phyloP scores from a whole-genome alignment of 495 filamentous ascomycete species.

The Neurospora sp. region DNA sequence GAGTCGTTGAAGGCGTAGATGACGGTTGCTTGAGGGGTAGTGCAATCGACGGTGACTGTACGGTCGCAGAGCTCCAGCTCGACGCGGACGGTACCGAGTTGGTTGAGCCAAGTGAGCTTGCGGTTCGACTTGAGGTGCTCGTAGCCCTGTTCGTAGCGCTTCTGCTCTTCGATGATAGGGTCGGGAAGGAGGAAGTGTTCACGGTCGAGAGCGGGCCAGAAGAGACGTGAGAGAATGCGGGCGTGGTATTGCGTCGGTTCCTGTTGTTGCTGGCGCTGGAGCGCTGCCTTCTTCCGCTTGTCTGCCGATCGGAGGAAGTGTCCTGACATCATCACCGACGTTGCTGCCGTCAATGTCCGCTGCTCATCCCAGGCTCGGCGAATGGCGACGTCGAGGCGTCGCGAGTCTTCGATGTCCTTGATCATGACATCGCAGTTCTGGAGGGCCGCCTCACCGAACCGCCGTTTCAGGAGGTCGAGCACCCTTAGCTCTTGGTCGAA shows the following conservation, averaged over 20 bases:
- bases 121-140: conserved; percentile 67
- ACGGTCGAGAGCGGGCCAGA: conserved; percentile 80
- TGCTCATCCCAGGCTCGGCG: conserved; percentile 21
- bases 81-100: conserved; percentile 70
- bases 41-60: conserved; percentile 58
- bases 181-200: conserved; percentile 65
- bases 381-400: conserved; percentile 57
- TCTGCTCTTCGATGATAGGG: conserved; percentile 51
- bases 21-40: conserved; percentile 81
- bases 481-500: conserved; percentile 69
- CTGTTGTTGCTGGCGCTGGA: neutral
- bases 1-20: conserved; percentile 71
- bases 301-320: neutral
- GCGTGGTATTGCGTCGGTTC: conserved; percentile 43
- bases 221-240: conserved; percentile 83
- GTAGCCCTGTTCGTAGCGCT: conserved; percentile 67
- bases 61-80: conserved; percentile 79
- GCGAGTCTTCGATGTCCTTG: conserved; percentile 81
- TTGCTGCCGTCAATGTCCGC: neutral
- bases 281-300: neutral
- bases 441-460: conserved; percentile 75
- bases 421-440: conserved; percentile 97
- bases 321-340: conserved; percentile 21
- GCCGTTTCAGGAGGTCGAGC: conserved; percentile 76
- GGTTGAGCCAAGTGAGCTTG: conserved; percentile 80